Evolutionary conservation across 495 filamentous ascomycete genomes (phyloP), one percentile per base, ranked within the genome.

Genomic region (Penicillium longicatenatum): DNA sequence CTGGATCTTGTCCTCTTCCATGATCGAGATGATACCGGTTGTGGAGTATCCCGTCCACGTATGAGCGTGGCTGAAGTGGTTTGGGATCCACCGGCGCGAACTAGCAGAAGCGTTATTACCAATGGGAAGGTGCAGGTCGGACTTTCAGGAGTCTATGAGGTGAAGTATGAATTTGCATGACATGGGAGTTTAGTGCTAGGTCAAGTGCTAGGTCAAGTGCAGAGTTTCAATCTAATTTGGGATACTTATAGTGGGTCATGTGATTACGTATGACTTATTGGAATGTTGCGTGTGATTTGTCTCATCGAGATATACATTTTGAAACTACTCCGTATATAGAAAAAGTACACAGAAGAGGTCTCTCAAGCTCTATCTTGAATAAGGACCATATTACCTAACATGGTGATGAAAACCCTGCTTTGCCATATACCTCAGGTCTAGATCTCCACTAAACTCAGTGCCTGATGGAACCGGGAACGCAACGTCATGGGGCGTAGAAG

Each of bases 41-140:
- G 70, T 59, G 60, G 59, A 2, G 44, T 65, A 17, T 50, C 52
- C 10, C 65, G 72, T 43, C 59, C 65, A 10, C 48, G 74, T 14
- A 57, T 48, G n/a, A 70, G 59, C n/a, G 67, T 70, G 30, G 70
- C 72, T 14, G 74, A 73, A 50, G 60, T 73, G 31, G 71, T 75
- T n/a, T 76, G 74, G 70, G 65, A 72, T 59, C 74, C 72, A 7
- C 72, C 74, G 3, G 51, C 43, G 17, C 62, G 41, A n/a, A 39
- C 58, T 16, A 63, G 54, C 50, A 60, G 74, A 31, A 63, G 66
- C 41, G 56, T 75, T 3, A 55, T 76, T 8, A 21, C 24, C 16
- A 54, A 62, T 17, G 72, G 72, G 2, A 52, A 59, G 12, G 48
- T 65, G 44, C 65, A 60, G 45, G 4, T 26, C 19, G n/a, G 31